Evolutionary conservation across 1,284 basidiomycete species (phyloP), one percentile per base, ranked within the genome.

Genomic region (Irpex sp.): DNA sequence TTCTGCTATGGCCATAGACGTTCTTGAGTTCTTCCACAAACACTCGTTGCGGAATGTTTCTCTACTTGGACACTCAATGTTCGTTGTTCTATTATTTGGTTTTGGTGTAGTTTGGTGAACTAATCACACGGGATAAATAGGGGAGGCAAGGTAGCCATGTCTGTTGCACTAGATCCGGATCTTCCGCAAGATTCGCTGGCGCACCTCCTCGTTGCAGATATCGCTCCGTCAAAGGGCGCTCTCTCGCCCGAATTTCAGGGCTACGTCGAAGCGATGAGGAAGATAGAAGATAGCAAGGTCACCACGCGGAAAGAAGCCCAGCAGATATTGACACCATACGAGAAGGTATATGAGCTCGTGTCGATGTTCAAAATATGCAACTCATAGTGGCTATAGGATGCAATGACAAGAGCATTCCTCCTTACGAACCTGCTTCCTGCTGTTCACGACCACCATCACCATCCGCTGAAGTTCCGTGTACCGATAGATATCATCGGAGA

Each of bases 81-180:
- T 69, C 55, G 85, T 75, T 8, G 39, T 58, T 33, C 49, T 59
- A 39, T 26, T 26, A 26, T 26, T 26, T 26, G 26, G 26, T 26
- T 26, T 26, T 26, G 2, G 26, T 26, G 3, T 26, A 26, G 26
- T 26, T 4, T 26, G 26, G 26, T 3, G 26, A 26, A 26, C 26
- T 26, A 26, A 26, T 26, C 2, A 26, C 26, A 26, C 26, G 3
- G 26, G 2, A 19, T 37, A 19, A 1, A 17, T 64, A 93, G 91
- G 90, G 94, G 94, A 62, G 94, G 94, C 11, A 96, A 96, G 75
- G 90, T 87, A 0, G 91, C 89, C 0, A 94, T 94, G 92, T 73
- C 88, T 0, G 76, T 92, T 35, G 92, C 93, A 0, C 82, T 96
- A 21, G 72, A 81, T 69, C 76, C 83, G 35, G 72, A 79, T 3